Evolutionary conservation across 2,329 filamentous ascomycete genomes (phyloP), one percentile per base, ranked within the genome.

Genomic region (Colletotrichum sp.): DNA sequence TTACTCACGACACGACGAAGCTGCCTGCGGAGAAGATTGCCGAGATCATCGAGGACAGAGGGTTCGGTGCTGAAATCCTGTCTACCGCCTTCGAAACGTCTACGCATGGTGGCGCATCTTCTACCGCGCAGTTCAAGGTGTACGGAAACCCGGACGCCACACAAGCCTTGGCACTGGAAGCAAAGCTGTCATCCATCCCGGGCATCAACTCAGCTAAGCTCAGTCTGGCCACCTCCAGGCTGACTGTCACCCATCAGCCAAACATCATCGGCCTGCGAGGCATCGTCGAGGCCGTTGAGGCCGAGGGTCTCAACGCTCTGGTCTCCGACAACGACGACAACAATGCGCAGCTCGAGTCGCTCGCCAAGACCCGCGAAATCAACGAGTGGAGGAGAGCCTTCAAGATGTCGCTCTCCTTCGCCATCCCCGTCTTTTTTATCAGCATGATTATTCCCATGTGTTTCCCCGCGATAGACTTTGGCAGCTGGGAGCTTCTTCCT

Each of bases 361-460:
- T 99, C 4, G 95, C 97, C 10, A 99, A 99, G 86, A 99, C 97
- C 0, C 95, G 95, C 80, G 97, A 99, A 84, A 98, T 99, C 77
- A 95, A 94, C 78, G 96, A 98, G 84, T 99, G 97, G 97, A 92
- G 92, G 77, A 91, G 89, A 34, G 95, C 96, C 0, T 98, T 99
- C 85, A 89, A 90, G 77, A 89, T 94, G 9, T 98, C 96, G 0
- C 81, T 95, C 5, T 89, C 90, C 5, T 99, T 99, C 82, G 96
- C 96, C 5, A 86, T 99, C 9, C 97, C 97, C 0, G 96, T 99
- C 39, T 95, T 99, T 81, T 83, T 98, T 68, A 94, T 98, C 79
- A 95, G 94, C 90, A 99, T 99, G 97, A 85, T 98, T 49, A 88
- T 99, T 71, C 97, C 97, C 39, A 99, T 99, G 96, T 91, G 91